Base-by-base conservation (phyloP, 2,329 filamentous ascomycete genomes). In the Fusarium burgessii region DNA sequence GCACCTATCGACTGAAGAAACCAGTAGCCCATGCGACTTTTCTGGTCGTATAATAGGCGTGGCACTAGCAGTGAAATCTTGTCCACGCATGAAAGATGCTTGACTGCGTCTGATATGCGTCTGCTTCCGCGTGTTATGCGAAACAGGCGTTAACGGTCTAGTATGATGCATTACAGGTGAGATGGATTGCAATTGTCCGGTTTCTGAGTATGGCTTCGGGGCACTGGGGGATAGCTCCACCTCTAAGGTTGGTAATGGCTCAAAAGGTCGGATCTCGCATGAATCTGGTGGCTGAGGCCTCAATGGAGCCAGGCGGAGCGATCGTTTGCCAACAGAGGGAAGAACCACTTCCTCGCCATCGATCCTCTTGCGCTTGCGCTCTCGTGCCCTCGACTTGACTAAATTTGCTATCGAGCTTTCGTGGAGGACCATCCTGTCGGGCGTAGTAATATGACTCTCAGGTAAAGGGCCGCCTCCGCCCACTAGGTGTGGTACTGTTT, bases 361-460 rank as follows among this genome's bases (percentile, higher is more conserved):
- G 56, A 85, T 82, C 70, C 78, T 81, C 73, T 86, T 87, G 17
- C 82, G 81, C 74, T 84, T 87, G 63, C 85, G 80, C 41, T 82
- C 78, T 25, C 85, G 82, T 9, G 82, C 82, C 41, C 85, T 83
- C 13, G 79, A 78, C 74, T 88, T 88, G 62, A 88, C 86, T 3
- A 85, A 84, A 12, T 82, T 80, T 7, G 84, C 77, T n/a, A 88
- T 88, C 6, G 87, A 87, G 62, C 77, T 82, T 46, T 60, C 58
- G 12, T 25, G 27, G 11, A 41, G 52, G 8, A 46, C 36, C 23
- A 65, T 42, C 38, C 58, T 67, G 7, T 70, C 49, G 3, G 68
- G 70, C n/a, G 68, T 64, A 7, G 32, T 47, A 32, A 47, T 15
- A 18, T 55, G 41, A 11, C 20, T 43, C 2, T 41, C 14, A 12